Evolutionary conservation across 192 early-diverging fungal species (phyloP).

Genomic region (Spizellomyces sp.): DNA sequence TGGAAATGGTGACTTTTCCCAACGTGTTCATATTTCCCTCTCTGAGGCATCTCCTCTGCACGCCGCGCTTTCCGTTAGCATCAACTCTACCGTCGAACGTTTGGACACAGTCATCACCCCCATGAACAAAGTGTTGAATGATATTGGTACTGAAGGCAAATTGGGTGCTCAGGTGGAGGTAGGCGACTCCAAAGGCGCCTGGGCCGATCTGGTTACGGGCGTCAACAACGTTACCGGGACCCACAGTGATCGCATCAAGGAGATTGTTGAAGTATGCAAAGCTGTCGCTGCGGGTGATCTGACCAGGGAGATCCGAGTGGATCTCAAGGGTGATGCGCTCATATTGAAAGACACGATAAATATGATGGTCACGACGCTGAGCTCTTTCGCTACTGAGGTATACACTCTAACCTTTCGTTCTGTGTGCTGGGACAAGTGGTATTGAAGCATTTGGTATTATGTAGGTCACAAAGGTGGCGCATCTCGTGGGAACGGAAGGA

Average conservation of each 20-base stretch:
- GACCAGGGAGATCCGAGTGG: slow-evolving; percentile 25
- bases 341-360: slow-evolving; percentile 30
- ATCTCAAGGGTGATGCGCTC: slow-evolving; percentile 33
- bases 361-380: slow-evolving; percentile 48
- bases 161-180: slow-evolving; percentile 60
- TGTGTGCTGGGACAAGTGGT: slow-evolving; percentile 28
- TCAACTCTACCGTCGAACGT: slow-evolving; percentile 17
- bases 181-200: slow-evolving; percentile 52
- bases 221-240: slow-evolving; percentile 58
- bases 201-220: slow-evolving; percentile 58
- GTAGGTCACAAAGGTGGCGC: slow-evolving; percentile 61
- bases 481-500: slow-evolving; percentile 70
- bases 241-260: slow-evolving; percentile 62
- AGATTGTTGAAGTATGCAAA: slow-evolving; percentile 60
- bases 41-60: neutral
- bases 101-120: slow-evolving; percentile 21
- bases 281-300: slow-evolving; percentile 45
- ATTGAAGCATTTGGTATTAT: neutral
- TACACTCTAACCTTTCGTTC: neutral
- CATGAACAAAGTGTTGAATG: slow-evolving; percentile 49
- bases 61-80: neutral
- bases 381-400: slow-evolving; percentile 64
- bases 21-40: slow-evolving; percentile 14
- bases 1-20: slow-evolving; percentile 23
- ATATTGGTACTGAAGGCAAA: slow-evolving; percentile 68